Evolutionary conservation across 2,329 filamentous ascomycete genomes (phyloP), one percentile per base, ranked within the genome.

Genomic region (Monosporascus sp.): DNA sequence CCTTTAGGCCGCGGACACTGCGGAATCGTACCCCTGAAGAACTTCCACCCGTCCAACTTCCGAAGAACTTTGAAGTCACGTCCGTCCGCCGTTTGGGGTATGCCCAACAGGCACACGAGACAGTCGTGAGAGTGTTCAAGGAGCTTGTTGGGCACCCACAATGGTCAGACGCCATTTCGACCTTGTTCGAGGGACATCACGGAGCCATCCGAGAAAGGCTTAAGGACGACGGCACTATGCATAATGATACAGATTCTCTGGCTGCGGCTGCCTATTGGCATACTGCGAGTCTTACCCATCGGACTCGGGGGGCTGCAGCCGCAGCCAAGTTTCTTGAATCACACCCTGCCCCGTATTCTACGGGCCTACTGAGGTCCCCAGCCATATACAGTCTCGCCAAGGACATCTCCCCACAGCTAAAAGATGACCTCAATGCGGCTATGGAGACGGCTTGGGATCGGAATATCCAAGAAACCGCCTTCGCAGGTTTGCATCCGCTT

Each of bases 1-100:
- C 55, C 36, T 41, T 60, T 44, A 62, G 55, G 50, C 57, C 58
- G 31, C 58, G 65, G n/a, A 51, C 57, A 7, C 24, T 54, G 56
- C 63, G 62, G 47, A 57, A 54, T 59, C 60, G 58, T 63, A 61
- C 69, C 66, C 67, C 70, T 36, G 68, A 72, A 25, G 71, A 73
- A 45, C 59, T 82, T 11, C 80, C 80, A n/a, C 72, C 75, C 2
- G 70, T 82, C 22, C 72, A 76, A 49, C 69, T 88, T 15, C 83
- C 85, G 1, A 67, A 74, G 52, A 78, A 75, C 67, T 88, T 88
- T 56, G 67, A 82, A 50, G 69, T 77, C 39, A 66, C 72, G 20
- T 79, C 79, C 51, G 75, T 88, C 27, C 65, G 66, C 47, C 61
- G 75, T 9, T 62, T 67, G 31, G 67, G 74, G 35, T 67, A 72